A percentile compares a stretch with the other conserved stretches of the same genome.
Conservation (phyloP, 2,329 filamentous ascomycete species). For the Akanthomyces uredinophilus region DNA sequence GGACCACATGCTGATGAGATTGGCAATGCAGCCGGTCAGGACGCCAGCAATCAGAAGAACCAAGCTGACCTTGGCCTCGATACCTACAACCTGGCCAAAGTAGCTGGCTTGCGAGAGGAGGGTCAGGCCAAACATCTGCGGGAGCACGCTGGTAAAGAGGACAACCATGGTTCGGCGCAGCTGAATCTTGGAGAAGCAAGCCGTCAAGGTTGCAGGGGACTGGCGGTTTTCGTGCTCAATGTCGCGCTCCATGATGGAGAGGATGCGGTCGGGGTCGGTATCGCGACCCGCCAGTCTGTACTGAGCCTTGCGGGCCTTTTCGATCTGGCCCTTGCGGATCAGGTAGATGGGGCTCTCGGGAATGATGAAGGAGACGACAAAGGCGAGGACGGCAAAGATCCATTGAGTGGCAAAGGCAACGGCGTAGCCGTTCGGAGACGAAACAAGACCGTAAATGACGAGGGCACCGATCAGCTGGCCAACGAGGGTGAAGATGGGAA, state of each 20-base stretch:
- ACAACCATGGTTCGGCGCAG: constrained; percentile 37
- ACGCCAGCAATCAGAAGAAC: constrained; percentile 43
- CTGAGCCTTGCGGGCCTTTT: constrained; percentile 40
- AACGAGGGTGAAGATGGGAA: constrained; percentile 44
- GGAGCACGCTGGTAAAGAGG: constrained; percentile 37
- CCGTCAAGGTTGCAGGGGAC: constrained; percentile 31
- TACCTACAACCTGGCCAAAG: constrained; percentile 31
- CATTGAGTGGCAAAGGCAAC: constrained; percentile 41
- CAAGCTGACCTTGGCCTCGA: constrained; percentile 28
- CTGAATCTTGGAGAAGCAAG: constrained; percentile 41
- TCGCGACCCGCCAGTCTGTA: constrained; percentile 41
- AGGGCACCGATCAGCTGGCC: constrained; percentile 43
- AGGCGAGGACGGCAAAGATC: constrained; percentile 37
- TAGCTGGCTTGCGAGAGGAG: constrained; percentile 40
- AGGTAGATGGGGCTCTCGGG: constrained; percentile 48
- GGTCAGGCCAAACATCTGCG: constrained; percentile 40
- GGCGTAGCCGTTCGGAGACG: constrained; percentile 31
- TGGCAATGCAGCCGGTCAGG: constrained; percentile 39
- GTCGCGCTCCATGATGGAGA: constrained; percentile 43
- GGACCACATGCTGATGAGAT: constrained; percentile 38
- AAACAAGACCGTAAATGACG: constrained; percentile 33
- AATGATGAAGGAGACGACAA: constrained; percentile 38
- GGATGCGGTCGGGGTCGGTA: constrained; percentile 34
- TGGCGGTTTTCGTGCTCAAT: constrained; percentile 35
- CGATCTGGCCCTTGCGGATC: constrained; percentile 35